Evolutionary conservation across 495 filamentous ascomycete species (phyloP).

Genomic region (Penicillium canariense): DNA sequence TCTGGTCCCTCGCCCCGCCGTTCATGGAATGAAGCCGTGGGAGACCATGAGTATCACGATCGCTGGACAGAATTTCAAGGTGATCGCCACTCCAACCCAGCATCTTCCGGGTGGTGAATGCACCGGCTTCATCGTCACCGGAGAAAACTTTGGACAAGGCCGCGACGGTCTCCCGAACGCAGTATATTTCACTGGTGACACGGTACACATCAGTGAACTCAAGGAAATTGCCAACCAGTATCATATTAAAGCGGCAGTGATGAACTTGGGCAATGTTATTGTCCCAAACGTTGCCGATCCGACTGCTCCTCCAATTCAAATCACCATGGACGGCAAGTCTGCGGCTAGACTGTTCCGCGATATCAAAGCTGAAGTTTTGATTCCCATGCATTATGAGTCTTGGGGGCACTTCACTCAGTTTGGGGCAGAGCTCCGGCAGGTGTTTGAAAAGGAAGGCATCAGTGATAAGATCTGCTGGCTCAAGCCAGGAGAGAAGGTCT

Average conservation of each 20-base stretch:
- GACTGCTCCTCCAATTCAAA: slow-evolving; percentile 28
- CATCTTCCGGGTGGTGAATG: slow-evolving; percentile 49
- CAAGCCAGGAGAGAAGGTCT: slow-evolving; percentile 12
- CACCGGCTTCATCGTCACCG: slow-evolving; percentile 46
- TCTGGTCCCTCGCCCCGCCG: slow-evolving; percentile 40
- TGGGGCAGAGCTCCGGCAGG: slow-evolving; percentile 20
- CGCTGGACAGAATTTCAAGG: slow-evolving; percentile 20
- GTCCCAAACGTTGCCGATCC: slow-evolving; percentile 25
- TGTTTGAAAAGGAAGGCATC: slow-evolving; percentile 28
- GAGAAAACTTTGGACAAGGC: slow-evolving; percentile 36
- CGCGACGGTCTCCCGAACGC: slow-evolving; percentile 45
- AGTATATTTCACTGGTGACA: slow-evolving; percentile 57
- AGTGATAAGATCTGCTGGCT: slow-evolving; percentile 28
- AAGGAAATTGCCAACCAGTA: slow-evolving; percentile 18
- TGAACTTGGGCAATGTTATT: slow-evolving; percentile 32
- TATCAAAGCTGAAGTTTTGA: slow-evolving; percentile 44
- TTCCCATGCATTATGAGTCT: slow-evolving; percentile 54
- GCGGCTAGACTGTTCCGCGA: slow-evolving; percentile 40
- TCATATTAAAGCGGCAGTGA: slow-evolving; percentile 24
- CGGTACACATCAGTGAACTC: slow-evolving; percentile 49
- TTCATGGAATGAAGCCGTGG: slow-evolving; percentile 39
- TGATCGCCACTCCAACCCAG: slow-evolving; percentile 45
- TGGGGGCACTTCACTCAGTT: slow-evolving; percentile 50
- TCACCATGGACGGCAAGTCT: slow-evolving; percentile 52
- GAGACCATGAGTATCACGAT: slow-evolving; percentile 22